Percentiles rank a stretch among this genome's conserved stretches.
Conservation (phyloP, 108 stramenopile genomes). For the Stephanodiscus triporus region DNA sequence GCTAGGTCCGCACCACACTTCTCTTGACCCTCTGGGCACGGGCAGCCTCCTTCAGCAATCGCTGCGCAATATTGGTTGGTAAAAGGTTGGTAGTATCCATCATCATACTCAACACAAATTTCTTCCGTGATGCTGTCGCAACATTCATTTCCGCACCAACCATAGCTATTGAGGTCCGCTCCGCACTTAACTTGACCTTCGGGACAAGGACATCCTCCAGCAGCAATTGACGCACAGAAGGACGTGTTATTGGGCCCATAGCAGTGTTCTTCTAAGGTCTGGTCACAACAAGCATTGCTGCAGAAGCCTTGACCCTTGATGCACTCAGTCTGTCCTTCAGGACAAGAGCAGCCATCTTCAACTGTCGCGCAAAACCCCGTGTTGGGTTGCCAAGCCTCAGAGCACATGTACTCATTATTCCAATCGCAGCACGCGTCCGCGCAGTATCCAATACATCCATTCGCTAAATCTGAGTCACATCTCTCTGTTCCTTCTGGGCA, state of each 20-base stretch:
- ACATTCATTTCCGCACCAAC: no score
- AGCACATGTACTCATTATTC: no score
- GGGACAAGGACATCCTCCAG: constrained; percentile 1
- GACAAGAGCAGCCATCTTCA: constrained; percentile 8
- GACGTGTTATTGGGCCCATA: background rate
- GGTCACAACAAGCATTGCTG: background rate
- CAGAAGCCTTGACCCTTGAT: background rate
- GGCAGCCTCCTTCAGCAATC: constrained; percentile 1
- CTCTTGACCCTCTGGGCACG: background rate
- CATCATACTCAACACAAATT: no score
- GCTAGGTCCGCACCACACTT: background rate
- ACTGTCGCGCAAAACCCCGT: background rate
- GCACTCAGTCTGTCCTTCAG: constrained; percentile 2
- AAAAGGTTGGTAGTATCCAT: no score
- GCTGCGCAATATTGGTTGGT: no score
- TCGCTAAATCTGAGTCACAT: background rate
- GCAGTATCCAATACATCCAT: background rate
- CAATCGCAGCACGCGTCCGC: background rate
- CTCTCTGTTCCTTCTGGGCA: background rate
- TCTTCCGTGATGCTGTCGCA: no score
- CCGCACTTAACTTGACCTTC: background rate
- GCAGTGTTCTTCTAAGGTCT: background rate
- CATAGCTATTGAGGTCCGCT: background rate
- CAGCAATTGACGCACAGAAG: background rate
- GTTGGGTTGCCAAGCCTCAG: background rate